Base-by-base conservation (phyloP, 352 stramenopile genomes). In the Phytopythium montanum region DNA sequence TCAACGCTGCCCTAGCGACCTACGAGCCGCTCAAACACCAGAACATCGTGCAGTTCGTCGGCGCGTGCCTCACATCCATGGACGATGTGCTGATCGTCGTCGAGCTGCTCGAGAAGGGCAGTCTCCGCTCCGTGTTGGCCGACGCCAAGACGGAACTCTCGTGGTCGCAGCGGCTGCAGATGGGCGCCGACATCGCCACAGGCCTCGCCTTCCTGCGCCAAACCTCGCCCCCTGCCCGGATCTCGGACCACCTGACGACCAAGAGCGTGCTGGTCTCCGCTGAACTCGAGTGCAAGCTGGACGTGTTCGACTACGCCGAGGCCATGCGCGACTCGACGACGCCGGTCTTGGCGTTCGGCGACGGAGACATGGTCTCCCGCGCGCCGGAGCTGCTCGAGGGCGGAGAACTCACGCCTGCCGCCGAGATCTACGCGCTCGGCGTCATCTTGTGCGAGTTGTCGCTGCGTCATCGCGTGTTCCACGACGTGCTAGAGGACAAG, bases 371-470 rank as follows among this genome's bases (percentile, higher is more conserved):
- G 41, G 68, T 67, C 5, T 67, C 65, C 21, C 69, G 78, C 4
- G 75, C 83, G 2, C 83, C 83, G 0, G 83, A 93, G 52, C 34
- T 93, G 19, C 74, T 93, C 6, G 64, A 60, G 16, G 76, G 77
- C 8, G 73, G 73, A 0, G 56, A 73, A 16, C 42, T 78, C n/a
- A 81, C 79, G n/a, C 26, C 41, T 10, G 69, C 77, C 23, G 75
- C 81, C 13, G 75, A 91, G 58, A 72, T 93, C 14, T 93, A 90
- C 36, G 79, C 81, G 12, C 62, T 93, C 26, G 83, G 83, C 49
- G 74, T 87, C 21, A 76, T 93, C 64, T 72, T 93, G 29, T 93
- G 81, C 49, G 83, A 91, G 60, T 74, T 93, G 28, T 87, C 79
- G 56, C 61, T 62, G 28, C 75, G 72, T 10, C 53, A 55, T 6